Conservation (phyloP, 495 filamentous ascomycete species). For the Podospora pseudocomata region DNA sequence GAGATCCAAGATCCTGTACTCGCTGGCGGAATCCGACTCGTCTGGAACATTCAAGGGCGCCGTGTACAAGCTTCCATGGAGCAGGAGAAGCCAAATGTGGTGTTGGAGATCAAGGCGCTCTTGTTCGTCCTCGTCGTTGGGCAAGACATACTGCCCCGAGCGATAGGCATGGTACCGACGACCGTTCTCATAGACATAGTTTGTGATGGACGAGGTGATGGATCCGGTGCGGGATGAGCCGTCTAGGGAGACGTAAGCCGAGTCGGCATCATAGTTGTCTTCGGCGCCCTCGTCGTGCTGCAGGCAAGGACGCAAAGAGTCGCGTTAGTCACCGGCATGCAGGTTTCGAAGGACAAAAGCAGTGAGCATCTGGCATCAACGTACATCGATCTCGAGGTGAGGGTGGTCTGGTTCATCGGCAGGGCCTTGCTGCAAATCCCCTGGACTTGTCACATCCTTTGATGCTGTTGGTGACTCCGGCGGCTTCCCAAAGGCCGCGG, state of each 20-base stretch:
- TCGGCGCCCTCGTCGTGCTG: slow-evolving; percentile 13
- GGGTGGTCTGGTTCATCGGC: not conserved
- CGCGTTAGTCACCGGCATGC: not conserved
- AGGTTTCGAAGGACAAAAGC: not conserved
- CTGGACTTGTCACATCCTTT: not conserved
- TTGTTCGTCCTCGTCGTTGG: slow-evolving; percentile 32
- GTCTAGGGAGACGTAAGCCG: slow-evolving; percentile 23
- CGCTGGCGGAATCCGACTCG: slow-evolving; percentile 22
- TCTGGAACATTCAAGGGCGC: slow-evolving; percentile 45
- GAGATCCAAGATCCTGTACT: slow-evolving; percentile 51
- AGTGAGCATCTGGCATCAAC: not conserved
- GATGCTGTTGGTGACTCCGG: not conserved
- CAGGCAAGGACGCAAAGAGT: not conserved
- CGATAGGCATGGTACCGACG: slow-evolving; percentile 33
- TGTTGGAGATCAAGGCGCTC: slow-evolving; percentile 29
- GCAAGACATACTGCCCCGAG: slow-evolving; percentile 27
- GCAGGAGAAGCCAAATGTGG: slow-evolving; percentile 20
- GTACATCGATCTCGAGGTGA: not conserved
- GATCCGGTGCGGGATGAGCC: slow-evolving; percentile 25
- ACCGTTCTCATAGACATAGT: slow-evolving; percentile 32
- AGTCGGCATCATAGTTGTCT: slow-evolving; percentile 21
- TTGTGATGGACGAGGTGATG: slow-evolving; percentile 27
- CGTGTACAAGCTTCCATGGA: slow-evolving; percentile 39
- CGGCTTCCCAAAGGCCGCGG: too few species aligned
- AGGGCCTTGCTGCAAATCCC: not conserved